These are phyloP conservation scores for Chaetomium fimeti DNA, from an alignment of 495 filamentous ascomycete genomes.

Conservation along the genomic window DNA sequence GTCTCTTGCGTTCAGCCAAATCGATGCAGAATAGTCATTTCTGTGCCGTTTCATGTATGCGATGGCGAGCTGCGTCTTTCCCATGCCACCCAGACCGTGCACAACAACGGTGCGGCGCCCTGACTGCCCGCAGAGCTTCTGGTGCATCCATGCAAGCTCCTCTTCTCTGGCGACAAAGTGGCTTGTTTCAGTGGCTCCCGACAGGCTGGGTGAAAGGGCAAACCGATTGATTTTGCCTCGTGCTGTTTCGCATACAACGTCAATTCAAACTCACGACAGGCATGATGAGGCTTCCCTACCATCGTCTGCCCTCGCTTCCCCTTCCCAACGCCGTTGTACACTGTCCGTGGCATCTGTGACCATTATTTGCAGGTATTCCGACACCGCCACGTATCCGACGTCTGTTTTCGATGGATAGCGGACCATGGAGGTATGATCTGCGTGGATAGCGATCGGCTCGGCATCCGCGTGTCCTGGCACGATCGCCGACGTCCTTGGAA, in stretches of 20 bases:
- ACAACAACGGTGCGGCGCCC: conserved; percentile 18
- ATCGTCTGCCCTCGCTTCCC: conserved; percentile 4
- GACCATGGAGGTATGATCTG: conserved; percentile 7
- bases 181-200: neutral
- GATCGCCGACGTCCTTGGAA: neutral
- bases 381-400: neutral
- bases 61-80: conserved; percentile 41
- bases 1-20: conserved; percentile 40
- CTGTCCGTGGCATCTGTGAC: neutral
- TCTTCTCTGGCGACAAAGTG: conserved; percentile 3
- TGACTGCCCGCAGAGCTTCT: neutral
- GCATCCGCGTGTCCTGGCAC: conserved; percentile 3
- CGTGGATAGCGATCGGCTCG: conserved; percentile 1
- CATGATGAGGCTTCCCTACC: neutral
- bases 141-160: conserved; percentile 2
- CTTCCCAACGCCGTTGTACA: neutral
- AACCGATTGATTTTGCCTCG: neutral
- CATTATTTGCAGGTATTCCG: conserved; percentile 8
- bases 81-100: conserved; percentile 37
- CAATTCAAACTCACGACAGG: neutral
- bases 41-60: conserved; percentile 33
- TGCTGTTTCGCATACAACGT: neutral
- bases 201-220: neutral
- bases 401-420: neutral
- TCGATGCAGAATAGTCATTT: conserved; percentile 26